These are phyloP conservation scores for Lantana camara DNA, from an alignment of 257 asterid genomes.

Conservation along the genomic window DNA sequence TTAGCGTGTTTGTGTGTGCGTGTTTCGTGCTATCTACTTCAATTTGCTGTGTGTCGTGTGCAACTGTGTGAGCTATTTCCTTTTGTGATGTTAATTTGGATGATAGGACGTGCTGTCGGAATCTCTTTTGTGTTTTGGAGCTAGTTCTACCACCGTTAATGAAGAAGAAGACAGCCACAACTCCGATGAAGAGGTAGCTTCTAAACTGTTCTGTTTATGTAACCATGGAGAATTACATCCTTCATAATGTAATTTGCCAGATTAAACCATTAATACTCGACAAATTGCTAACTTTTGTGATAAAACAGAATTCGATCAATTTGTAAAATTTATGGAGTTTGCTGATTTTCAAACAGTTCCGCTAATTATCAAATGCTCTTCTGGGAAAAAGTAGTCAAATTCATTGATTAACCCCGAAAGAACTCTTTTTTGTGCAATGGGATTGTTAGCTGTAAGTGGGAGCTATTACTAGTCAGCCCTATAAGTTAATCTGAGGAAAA, in stretches of 20 bases:
- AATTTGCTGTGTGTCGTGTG: neutral
- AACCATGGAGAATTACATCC: neutral
- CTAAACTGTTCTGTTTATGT: neutral
- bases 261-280: neutral
- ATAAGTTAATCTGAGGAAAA: neutral
- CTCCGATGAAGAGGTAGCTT: slow-evolving; percentile 47
- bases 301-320: neutral
- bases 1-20: slow-evolving; percentile 7
- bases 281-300: neutral
- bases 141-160: slow-evolving; percentile 75
- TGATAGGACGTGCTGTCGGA: slow-evolving; percentile 73
- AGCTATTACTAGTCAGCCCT: neutral
- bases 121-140: slow-evolving; percentile 87
- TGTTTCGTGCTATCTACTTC: neutral
- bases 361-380: too few species aligned
- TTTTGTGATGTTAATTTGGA: neutral
- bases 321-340: neutral
- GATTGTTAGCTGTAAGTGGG: neutral
- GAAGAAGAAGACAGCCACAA: slow-evolving; percentile 44
- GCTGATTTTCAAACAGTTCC: neutral
- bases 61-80: neutral
- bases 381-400: too few species aligned
- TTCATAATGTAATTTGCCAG: neutral
- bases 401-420: neutral
- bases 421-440: neutral